A percentile compares a stretch with the other conserved stretches of the same genome.
These are phyloP conservation scores for Quaeritorhiza haematococci DNA, from an alignment of 371 early-diverging fungal species.

Conservation along the genomic window DNA sequence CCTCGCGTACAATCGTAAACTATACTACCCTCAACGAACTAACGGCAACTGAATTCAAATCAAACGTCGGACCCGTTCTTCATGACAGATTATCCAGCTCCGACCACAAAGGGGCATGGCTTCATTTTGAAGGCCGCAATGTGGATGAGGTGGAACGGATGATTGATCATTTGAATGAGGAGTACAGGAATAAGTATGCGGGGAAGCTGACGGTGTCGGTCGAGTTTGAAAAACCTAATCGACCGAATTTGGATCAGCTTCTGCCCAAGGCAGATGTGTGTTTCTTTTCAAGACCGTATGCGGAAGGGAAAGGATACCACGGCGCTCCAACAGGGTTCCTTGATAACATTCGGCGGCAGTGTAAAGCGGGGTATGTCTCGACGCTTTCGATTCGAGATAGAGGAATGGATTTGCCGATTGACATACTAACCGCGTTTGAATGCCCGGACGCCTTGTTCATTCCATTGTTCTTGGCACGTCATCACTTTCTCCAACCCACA, in stretches of 20 bases:
- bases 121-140: conserved; percentile 68
- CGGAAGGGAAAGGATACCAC: conserved; percentile 51
- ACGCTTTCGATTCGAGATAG: background rate
- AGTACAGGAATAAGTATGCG: conserved; percentile 35
- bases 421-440: background rate
- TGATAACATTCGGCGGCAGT: conserved; percentile 32
- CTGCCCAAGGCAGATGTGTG: conserved; percentile 55
- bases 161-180: conserved; percentile 38
- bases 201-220: conserved; percentile 51
- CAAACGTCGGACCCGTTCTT: conserved; percentile 27
- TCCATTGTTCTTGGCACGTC: background rate
- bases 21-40: conserved; percentile 50
- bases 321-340: conserved; percentile 35
- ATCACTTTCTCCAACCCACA: background rate
- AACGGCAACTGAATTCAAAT: conserved; percentile 39
- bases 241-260: conserved; percentile 49
- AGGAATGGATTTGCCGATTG: background rate
- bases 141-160: conserved; percentile 45
- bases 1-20: conserved; percentile 61
- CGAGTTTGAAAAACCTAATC: conserved; percentile 63
- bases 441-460: background rate
- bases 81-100: conserved; percentile 14
- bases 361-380: conserved; percentile 43
- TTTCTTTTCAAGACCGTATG: conserved; percentile 65
- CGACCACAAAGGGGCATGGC: conserved; percentile 37